These are phyloP conservation scores for Suillus weaverae DNA, from an alignment of 768 basidiomycete genomes.

Conservation along the genomic window DNA sequence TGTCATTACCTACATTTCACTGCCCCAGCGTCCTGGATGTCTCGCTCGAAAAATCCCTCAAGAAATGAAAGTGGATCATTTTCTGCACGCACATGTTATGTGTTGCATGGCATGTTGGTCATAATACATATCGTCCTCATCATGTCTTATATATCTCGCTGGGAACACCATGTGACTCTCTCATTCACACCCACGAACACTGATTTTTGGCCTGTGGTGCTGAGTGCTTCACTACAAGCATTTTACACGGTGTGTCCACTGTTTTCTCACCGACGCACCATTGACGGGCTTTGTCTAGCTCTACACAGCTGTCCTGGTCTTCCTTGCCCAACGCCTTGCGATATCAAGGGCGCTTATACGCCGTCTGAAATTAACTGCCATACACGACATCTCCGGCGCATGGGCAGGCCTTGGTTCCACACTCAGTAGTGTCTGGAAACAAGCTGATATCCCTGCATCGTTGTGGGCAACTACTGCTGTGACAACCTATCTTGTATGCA, in stretches of 20 bases:
- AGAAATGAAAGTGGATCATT: not conserved
- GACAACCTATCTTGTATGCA: not conserved
- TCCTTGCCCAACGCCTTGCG: not conserved
- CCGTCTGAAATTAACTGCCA: not conserved
- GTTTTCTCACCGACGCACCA: too few relatives aligned
- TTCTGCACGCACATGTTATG: not conserved
- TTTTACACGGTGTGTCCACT: too few relatives aligned
- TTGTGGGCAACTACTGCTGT: not conserved
- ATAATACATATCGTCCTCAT: conserved; percentile 12
- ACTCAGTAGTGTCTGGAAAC: not conserved
- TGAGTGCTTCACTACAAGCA: too few relatives aligned
- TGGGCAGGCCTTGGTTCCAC: not conserved
- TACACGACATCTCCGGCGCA: not conserved
- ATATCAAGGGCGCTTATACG: not conserved
- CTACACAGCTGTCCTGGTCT: not conserved
- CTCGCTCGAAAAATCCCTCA: not conserved
- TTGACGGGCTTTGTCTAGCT: too few relatives aligned
- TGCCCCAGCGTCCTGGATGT: not conserved
- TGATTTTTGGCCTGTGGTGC: too few relatives aligned
- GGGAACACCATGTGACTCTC: too few relatives aligned
- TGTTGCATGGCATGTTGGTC: not conserved
- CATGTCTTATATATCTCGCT: too few relatives aligned
- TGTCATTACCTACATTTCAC: not conserved
- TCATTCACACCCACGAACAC: too few relatives aligned
- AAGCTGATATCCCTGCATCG: not conserved